Conservation (phyloP, 192 early-diverging fungal genomes). For the Linnemannia elongata region DNA sequence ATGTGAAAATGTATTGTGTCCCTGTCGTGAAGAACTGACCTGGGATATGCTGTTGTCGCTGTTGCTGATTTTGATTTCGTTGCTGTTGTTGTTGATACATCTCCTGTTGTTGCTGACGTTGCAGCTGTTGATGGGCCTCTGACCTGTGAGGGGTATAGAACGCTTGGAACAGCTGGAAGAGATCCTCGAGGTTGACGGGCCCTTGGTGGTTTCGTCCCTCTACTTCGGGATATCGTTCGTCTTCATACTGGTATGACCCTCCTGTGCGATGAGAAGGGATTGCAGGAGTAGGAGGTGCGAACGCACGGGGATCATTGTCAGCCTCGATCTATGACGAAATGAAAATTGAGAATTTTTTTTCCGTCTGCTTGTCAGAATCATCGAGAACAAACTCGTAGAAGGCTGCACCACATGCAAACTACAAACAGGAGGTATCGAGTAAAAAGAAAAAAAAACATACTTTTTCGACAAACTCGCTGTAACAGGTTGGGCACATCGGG, state of each 20-base stretch:
- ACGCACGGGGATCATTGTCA: slow-evolving; percentile 60
- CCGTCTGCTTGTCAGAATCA: background rate
- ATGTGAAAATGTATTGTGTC: slow-evolving; percentile 21
- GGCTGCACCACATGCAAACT: background rate
- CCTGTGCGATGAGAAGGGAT: background rate
- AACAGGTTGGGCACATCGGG: slow-evolving; percentile 84
- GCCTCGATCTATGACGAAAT: slow-evolving; percentile 55
- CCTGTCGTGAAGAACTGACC: slow-evolving; percentile 11
- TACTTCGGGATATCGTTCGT: background rate
- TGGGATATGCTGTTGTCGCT: background rate
- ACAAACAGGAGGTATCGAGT: background rate
- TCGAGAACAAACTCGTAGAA: background rate
- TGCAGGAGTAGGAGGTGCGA: slow-evolving; percentile 11
- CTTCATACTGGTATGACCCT: background rate
- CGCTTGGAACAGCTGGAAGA: slow-evolving; percentile 27
- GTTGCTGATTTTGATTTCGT: slow-evolving; percentile 4
- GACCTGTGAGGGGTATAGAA: slow-evolving; percentile 14
- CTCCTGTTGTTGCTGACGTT: slow-evolving; percentile 10
- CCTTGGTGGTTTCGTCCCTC: background rate
- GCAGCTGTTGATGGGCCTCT: slow-evolving; percentile 22
- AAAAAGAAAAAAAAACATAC: slow-evolving; percentile 52
- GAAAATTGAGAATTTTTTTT: background rate
- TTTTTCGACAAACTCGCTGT: slow-evolving; percentile 88
- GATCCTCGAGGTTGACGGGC: slow-evolving; percentile 31
- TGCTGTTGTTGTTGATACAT: slow-evolving; percentile 24